Conservation (phyloP, 2,329 filamentous ascomycete species). For the Colletotrichum liriopes region DNA sequence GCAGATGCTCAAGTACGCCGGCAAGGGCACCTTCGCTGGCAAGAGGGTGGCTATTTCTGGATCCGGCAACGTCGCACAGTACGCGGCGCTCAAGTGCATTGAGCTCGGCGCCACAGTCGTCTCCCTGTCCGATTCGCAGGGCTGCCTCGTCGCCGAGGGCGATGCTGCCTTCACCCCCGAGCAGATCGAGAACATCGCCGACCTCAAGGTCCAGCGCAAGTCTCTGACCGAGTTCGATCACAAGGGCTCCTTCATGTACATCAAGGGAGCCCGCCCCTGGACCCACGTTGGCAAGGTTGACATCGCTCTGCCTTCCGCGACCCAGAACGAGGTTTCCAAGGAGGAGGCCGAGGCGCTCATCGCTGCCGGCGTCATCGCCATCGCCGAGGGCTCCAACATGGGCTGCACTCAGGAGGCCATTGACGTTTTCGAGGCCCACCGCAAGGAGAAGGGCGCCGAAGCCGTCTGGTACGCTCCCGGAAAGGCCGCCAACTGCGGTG, state of each 20-base stretch:
- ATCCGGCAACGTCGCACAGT: conserved; percentile 98
- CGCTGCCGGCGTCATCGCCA: conserved; percentile 82
- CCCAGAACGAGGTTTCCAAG: conserved; percentile 96
- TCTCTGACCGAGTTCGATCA: conserved; percentile 81
- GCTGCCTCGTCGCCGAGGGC: conserved; percentile 81
- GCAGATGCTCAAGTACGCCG: conserved; percentile 95
- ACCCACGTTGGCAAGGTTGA: conserved; percentile 90
- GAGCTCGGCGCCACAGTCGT: conserved; percentile 95
- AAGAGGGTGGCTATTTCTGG: conserved; percentile 97
- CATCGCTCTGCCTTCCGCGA: conserved; percentile 92
- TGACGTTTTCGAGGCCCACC: conserved; percentile 87
- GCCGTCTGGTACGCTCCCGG: conserved; percentile 97
- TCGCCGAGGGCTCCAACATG: conserved; percentile 99
- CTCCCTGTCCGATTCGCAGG: conserved; percentile 94
- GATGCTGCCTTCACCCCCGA: conserved; percentile 83
- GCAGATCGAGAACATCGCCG: conserved; percentile 84
- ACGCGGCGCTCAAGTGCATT: conserved; percentile 95
- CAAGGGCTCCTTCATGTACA: conserved; percentile 83
- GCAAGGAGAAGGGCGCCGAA: conserved; percentile 76
- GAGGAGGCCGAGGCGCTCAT: conserved; percentile 91
- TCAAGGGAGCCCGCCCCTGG: conserved; percentile 92
- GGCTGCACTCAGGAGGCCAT: conserved; percentile 97
- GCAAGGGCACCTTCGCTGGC: conserved; percentile 87
- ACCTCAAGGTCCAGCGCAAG: conserved; percentile 89
- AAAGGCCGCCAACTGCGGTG: conserved; percentile 97